Conservation (phyloP, 73 alveolate genomes). For the Stentor coeruleus region DNA sequence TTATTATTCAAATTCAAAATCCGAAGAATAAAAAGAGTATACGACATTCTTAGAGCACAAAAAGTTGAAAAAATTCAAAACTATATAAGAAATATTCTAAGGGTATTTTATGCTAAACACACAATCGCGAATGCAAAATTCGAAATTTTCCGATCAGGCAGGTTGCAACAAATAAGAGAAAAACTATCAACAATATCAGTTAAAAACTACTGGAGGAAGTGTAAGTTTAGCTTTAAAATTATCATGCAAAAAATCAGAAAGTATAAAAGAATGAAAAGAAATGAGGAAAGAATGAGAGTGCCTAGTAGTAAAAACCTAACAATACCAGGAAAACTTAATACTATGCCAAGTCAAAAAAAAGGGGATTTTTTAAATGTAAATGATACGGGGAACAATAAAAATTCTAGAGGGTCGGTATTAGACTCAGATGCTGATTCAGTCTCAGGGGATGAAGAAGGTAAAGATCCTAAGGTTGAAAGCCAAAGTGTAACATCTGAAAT, state of each 20-base stretch:
- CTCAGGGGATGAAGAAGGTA: background rate
- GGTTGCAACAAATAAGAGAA: constrained; percentile 5
- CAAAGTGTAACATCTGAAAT: background rate
- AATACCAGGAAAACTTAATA: background rate
- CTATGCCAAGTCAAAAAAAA: background rate
- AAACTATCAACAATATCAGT: background rate
- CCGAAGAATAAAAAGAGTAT: background rate
- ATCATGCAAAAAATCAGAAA: background rate
- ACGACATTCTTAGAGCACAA: background rate
- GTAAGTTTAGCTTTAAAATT: constrained; percentile 1
- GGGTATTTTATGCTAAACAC: background rate
- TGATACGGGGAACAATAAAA: background rate
- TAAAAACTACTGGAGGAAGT: background rate
- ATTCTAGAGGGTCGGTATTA: background rate
- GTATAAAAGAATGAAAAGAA: background rate
- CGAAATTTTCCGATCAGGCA: background rate
- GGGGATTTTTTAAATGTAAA: background rate
- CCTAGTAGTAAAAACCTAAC: background rate
- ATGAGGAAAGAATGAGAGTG: background rate
- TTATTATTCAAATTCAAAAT: background rate
- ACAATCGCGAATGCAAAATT: background rate
- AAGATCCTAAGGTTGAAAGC: background rate
- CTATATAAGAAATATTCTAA: background rate
- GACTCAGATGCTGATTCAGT: background rate
- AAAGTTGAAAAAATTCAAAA: background rate